These are phyloP conservation scores for Aspergillus sp. DNA, from an alignment of 2,329 filamentous ascomycete genomes.

Conservation along the genomic window DNA sequence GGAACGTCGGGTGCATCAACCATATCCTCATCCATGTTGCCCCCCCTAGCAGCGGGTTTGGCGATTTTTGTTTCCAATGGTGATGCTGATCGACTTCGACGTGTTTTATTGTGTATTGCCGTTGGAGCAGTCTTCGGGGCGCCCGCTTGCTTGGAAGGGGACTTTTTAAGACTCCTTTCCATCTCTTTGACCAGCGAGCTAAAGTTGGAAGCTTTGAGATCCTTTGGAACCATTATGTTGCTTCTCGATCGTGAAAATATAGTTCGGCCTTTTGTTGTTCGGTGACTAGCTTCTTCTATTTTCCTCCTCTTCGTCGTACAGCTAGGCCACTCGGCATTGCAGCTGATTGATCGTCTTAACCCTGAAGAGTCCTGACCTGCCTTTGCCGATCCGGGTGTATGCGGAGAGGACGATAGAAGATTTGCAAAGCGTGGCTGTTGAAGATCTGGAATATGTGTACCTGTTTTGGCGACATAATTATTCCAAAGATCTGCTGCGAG, in stretches of 20 bases:
- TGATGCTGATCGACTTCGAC: slow-evolving; percentile 32
- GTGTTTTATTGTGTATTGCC: slow-evolving; percentile 33
- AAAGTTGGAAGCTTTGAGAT: slow-evolving; percentile 47
- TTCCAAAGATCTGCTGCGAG: slow-evolving; percentile 77
- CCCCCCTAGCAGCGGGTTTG: not conserved
- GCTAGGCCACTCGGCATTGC: slow-evolving; percentile 67
- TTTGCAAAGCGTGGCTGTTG: slow-evolving; percentile 61
- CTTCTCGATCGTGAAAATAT: slow-evolving; percentile 44
- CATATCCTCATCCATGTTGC: slow-evolving; percentile 3
- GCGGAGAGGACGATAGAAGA: slow-evolving; percentile 69
- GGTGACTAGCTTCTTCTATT: slow-evolving; percentile 49
- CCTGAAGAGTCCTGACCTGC: slow-evolving; percentile 47
- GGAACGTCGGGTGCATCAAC: not conserved
- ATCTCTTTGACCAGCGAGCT: slow-evolving; percentile 67
- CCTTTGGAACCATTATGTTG: slow-evolving; percentile 39
- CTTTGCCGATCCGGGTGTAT: slow-evolving; percentile 54
- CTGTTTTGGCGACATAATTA: slow-evolving; percentile 62
- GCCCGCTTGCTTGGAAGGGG: slow-evolving; percentile 25
- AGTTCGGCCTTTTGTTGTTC: slow-evolving; percentile 43
- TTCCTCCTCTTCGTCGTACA: slow-evolving; percentile 63
- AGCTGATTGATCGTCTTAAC: slow-evolving; percentile 67
- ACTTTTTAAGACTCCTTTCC: slow-evolving; percentile 49
- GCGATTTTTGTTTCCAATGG: slow-evolving; percentile 23
- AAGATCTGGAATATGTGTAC: slow-evolving; percentile 47
- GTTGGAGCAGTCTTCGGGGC: slow-evolving; percentile 48